These are phyloP conservation scores for Prunella vulgaris DNA, from an alignment of 257 asterid species.

Conservation along the genomic window DNA sequence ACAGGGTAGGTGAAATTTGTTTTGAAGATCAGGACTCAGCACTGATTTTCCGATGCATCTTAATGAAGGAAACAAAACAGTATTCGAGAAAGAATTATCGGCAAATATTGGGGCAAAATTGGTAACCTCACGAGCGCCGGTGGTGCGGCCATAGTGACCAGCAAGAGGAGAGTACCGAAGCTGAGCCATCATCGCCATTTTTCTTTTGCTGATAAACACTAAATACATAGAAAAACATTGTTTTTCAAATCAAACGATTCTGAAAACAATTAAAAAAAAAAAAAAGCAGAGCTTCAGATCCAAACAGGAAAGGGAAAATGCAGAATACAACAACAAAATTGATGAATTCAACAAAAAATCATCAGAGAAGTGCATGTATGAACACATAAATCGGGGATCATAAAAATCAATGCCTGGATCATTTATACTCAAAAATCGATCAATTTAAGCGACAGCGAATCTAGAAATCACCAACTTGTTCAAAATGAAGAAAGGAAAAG, in stretches of 20 bases:
- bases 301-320: neutral
- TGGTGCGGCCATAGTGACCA: slow-evolving; percentile 14
- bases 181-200: slow-evolving; percentile 36
- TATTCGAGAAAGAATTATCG: slow-evolving; percentile 13
- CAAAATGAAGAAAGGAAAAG: neutral
- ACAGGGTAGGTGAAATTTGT: slow-evolving; percentile 25
- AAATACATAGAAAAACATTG: neutral
- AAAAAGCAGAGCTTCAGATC: slow-evolving; percentile 16
- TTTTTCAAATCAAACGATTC: neutral
- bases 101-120: slow-evolving; percentile 18
- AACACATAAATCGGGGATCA: slow-evolving; percentile 17
- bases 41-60: slow-evolving; percentile 20
- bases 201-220: neutral
- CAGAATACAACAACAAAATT: neutral
- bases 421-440: neutral
- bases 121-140: slow-evolving; percentile 4
- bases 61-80: slow-evolving; percentile 20
- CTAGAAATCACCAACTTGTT: slow-evolving; percentile 9
- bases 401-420: neutral
- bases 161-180: slow-evolving; percentile 40
- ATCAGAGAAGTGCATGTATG: slow-evolving; percentile 6
- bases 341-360: neutral
- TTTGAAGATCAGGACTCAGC: no score
- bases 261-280: neutral
- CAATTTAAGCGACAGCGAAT: slow-evolving; percentile 3